A percentile compares a stretch with the other conserved stretches of the same genome.
Conservation (phyloP, 129 eudicot species). For the Lactuca saligna region DNA sequence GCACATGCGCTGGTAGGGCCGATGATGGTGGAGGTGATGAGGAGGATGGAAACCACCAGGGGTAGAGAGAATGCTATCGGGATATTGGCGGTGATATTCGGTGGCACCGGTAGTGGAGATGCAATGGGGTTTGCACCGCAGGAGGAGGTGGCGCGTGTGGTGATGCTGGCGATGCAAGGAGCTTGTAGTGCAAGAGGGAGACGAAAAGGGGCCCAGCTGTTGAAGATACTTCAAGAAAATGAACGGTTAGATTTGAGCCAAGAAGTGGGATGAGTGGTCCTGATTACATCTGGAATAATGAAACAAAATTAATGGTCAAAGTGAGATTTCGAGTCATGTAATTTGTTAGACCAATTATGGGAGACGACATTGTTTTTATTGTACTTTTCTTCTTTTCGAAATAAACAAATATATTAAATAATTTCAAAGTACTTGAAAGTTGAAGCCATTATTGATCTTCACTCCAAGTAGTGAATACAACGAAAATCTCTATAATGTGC, state of each 20-base stretch:
- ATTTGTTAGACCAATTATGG: slow-evolving; percentile 11
- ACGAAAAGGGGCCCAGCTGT: slow-evolving; percentile 88
- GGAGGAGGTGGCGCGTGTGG: slow-evolving; percentile 98
- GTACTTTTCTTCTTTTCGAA: slow-evolving; percentile 3
- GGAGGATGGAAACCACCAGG: slow-evolving; percentile 61
- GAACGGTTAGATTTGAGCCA: slow-evolving; percentile 68
- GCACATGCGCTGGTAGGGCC: slow-evolving; percentile 90
- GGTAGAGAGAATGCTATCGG: slow-evolving; percentile 88
- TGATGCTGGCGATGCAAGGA: slow-evolving; percentile 82
- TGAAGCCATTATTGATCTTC: not conserved
- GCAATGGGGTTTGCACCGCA: slow-evolving; percentile 66
- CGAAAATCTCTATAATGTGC: not conserved
- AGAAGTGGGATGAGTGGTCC: slow-evolving; percentile 38
- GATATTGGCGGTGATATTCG: slow-evolving; percentile 62
- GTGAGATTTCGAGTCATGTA: slow-evolving; percentile 7
- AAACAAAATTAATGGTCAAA: not conserved
- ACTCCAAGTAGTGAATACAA: not conserved
- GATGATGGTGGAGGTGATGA: slow-evolving; percentile 91
- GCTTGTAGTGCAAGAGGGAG: slow-evolving; percentile 85
- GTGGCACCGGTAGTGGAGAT: slow-evolving; percentile 38
- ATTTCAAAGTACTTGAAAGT: not conserved
- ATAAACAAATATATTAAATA: not conserved
- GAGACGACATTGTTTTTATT: not conserved
- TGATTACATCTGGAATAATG: slow-evolving; percentile 20
- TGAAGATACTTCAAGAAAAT: slow-evolving; percentile 67